phyloP scores from a whole-genome alignment of 306 rosid genomes.

The Acmispon strigosus region DNA sequence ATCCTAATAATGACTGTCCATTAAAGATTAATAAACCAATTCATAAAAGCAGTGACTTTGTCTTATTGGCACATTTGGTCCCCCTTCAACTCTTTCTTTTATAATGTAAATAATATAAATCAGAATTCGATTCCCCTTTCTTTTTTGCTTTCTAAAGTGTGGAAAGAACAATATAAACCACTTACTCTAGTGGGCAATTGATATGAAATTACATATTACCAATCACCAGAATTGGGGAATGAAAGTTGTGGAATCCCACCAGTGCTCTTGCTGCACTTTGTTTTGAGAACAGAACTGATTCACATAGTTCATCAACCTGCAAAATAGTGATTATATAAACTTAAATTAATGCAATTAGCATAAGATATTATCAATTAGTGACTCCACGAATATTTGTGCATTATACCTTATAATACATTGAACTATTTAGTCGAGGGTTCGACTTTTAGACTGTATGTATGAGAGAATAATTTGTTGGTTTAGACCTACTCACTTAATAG shows the following conservation, averaged over 20 bases:
- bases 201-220: constrained; percentile 27
- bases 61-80: constrained; percentile 42
- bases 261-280: constrained; percentile 30
- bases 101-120: constrained; percentile 25
- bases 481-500: too few species aligned
- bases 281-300: constrained; percentile 52
- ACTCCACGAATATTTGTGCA: constrained; percentile 1
- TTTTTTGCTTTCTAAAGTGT: constrained; percentile 18
- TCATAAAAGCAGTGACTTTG: constrained; percentile 18
- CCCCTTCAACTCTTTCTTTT: constrained; percentile 25
- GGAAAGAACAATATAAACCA: constrained; percentile 37
- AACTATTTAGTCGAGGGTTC: too few species aligned
- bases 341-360: constrained; percentile 1
- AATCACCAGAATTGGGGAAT: constrained; percentile 26
- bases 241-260: constrained; percentile 31
- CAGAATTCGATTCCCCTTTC: constrained; percentile 38
- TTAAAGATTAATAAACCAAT: constrained; percentile 28
- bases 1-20: constrained; percentile 27
- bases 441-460: too few species aligned
- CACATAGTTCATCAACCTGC: constrained; percentile 22
- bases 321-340: constrained; percentile 3
- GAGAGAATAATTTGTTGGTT: too few species aligned
- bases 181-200: constrained; percentile 35
- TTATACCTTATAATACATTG: neutral
- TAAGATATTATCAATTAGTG: neutral